Base-by-base conservation (phyloP, 441 rosid species). In the Erodium chrysanthum region DNA sequence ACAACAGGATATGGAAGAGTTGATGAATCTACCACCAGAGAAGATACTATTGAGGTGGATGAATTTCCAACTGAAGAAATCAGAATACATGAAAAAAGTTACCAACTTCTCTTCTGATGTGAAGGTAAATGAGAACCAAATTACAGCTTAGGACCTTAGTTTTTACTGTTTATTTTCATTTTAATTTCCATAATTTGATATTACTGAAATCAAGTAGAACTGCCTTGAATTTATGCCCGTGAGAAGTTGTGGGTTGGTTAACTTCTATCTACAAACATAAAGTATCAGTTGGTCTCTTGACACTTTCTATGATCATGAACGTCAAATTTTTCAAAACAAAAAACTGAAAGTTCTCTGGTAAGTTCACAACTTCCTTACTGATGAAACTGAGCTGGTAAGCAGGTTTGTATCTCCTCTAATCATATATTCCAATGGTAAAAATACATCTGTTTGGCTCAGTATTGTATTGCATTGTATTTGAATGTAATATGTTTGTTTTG, bases 1-100 rank as follows among this genome's bases (percentile, higher is more conserved):
- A 27, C 3, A 11, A 72, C 85, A 95, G 99, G 97, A 95, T 44
- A 96, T 84, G 35, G 99, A 95, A 82, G 99, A 95, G 88, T 92
- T 95, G 56, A 76, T 87, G 88, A 80, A 90, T 73, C 81, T 95
- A 76, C 80, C 93, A 63, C 99, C 99, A 64, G 99, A 92, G 80
- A 95, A 95, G 81, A 91, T 95, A 76, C 65, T 95, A 66, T 82
- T 95, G 46, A 92, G 90, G 78, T 95, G 99, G 98, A 95, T 95
- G 99, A 95, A 95, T 75, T 88, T 86, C 72, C 99, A 95, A 78
- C 77, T 95, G 75, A 92, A 95, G 85, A 95, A 95, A 83, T 91
- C 85, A 70, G 99, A 96, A 58, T 95, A 95, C 56, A 78, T 66
- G 40, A 95, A 90, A 81, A 82, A 84, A 73, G 97, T 92, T 68